Conservation (phyloP, 2,329 filamentous ascomycete genomes). For the Ceratocystis colombiana region DNA sequence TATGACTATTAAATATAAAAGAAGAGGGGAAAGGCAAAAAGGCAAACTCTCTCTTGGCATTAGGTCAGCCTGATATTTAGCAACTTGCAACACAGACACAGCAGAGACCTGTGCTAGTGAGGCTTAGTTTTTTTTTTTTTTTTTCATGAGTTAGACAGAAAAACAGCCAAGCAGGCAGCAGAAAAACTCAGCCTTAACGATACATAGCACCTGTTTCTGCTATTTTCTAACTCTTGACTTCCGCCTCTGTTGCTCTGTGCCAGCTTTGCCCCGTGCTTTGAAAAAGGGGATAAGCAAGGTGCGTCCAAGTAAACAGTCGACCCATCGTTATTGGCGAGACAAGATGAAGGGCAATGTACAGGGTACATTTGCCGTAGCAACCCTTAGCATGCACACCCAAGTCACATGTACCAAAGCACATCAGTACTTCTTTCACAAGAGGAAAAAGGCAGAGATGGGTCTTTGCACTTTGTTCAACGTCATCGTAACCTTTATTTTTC, state of each 20-base stretch:
- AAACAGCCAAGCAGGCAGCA: neutral
- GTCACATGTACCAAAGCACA: too few relatives aligned
- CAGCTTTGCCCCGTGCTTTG: too few relatives aligned
- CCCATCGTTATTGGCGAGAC: neutral
- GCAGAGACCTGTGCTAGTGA: neutral
- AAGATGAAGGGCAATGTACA: neutral
- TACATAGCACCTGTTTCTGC: neutral
- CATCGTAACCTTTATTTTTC: too few relatives aligned
- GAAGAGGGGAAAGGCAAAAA: neutral
- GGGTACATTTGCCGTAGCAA: too few relatives aligned
- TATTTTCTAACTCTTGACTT: neutral
- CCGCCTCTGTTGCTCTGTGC: neutral
- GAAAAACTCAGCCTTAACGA: neutral
- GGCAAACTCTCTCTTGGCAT: neutral
- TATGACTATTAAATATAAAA: too few relatives aligned
- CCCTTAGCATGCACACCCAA: neutral
- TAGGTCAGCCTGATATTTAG: slow-evolving; percentile 11
- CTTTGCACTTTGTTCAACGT: too few relatives aligned
- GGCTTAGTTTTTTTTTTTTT: slow-evolving; percentile 4
- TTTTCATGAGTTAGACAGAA: neutral
- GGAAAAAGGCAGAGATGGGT: too few relatives aligned
- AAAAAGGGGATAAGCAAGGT: neutral
- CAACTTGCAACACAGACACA: neutral
- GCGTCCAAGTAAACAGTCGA: neutral
- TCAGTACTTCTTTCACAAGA: too few relatives aligned